Evolutionary conservation across 306 rosid genomes (phyloP).

Genomic region (Herpetospermum pedunculosum): DNA sequence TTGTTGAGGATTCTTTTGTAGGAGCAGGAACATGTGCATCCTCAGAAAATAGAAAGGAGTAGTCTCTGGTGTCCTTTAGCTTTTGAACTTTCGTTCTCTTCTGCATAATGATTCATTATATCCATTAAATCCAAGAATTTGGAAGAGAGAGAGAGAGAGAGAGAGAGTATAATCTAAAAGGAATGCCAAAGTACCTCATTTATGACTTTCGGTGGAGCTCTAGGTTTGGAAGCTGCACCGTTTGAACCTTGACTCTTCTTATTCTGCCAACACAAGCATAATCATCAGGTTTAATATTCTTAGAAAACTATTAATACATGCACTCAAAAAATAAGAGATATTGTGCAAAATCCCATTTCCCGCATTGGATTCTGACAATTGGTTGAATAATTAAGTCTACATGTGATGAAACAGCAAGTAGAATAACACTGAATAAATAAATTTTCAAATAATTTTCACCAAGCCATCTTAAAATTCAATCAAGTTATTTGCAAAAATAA

Average conservation of each 20-base stretch:
- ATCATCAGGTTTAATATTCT: conserved; percentile 21
- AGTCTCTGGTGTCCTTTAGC: conserved; percentile 77
- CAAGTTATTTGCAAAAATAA: not conserved
- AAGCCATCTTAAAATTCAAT: not conserved
- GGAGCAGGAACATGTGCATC: conserved; percentile 66
- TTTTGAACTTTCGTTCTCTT: conserved; percentile 42
- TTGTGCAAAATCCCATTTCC: not conserved
- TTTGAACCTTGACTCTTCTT: conserved; percentile 34
- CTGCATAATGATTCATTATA: conserved; percentile 31
- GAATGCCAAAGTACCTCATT: conserved; percentile 42
- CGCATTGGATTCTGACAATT: not conserved
- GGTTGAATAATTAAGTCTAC: not conserved
- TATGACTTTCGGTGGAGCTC: conserved; percentile 29
- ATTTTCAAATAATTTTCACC: not conserved
- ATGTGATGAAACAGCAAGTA: not conserved
- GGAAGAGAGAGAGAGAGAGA: not conserved
- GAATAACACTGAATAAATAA: not conserved
- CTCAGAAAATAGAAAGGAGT: conserved; percentile 73
- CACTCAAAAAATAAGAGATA: not conserved
- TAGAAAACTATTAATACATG: not conserved
- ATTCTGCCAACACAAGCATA: conserved; percentile 29
- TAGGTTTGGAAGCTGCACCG: conserved; percentile 34
- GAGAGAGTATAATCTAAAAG: conserved; percentile 1
- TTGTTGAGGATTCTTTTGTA: conserved; percentile 32
- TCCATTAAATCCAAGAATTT: conserved; percentile 8